Percentiles rank a stretch among this genome's conserved stretches.
These are phyloP conservation scores for Aspergillus saccharolyticus DNA, from an alignment of 495 filamentous ascomycete species.

Conservation along the genomic window DNA sequence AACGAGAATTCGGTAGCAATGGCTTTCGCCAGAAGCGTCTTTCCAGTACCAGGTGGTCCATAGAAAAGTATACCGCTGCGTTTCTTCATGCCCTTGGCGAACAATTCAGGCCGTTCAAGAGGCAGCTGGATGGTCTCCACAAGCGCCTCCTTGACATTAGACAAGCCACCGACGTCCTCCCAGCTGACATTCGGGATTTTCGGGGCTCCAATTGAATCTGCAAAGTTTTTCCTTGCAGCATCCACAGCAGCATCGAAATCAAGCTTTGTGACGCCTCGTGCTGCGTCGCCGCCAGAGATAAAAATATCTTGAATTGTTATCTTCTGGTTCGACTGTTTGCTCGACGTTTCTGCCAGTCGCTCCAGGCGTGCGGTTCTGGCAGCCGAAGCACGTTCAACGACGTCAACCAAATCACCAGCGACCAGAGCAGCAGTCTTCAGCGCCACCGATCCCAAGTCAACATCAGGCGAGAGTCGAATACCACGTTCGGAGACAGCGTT, in stretches of 20 bases:
- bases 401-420: conserved; percentile 88
- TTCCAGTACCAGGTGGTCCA: conserved; percentile 92
- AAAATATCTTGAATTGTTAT: conserved; percentile 76
- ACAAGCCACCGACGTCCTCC: conserved; percentile 93
- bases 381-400: conserved; percentile 81
- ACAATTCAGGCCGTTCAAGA: conserved; percentile 86
- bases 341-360: conserved; percentile 49
- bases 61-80: conserved; percentile 97
- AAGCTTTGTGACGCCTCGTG: conserved; percentile 69
- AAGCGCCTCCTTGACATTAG: conserved; percentile 91
- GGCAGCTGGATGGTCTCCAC: conserved; percentile 96
- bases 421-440: conserved; percentile 95
- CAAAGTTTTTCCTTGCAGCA: conserved; percentile 92
- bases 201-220: conserved; percentile 92
- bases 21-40: conserved; percentile 93
- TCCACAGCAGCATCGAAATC: conserved; percentile 92
- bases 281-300: conserved; percentile 80
- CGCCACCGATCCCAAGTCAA: conserved; percentile 76
- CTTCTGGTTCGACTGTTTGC: conserved; percentile 30
- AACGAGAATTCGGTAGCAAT: conserved; percentile 97
- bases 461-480: conserved; percentile 67
- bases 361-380: conserved; percentile 71
- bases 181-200: conserved; percentile 97
- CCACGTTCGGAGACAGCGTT: conserved; percentile 71
- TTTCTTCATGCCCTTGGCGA: conserved; percentile 98